Base-by-base conservation (phyloP, 768 basidiomycete species). In the Rhizopogon sp. region DNA sequence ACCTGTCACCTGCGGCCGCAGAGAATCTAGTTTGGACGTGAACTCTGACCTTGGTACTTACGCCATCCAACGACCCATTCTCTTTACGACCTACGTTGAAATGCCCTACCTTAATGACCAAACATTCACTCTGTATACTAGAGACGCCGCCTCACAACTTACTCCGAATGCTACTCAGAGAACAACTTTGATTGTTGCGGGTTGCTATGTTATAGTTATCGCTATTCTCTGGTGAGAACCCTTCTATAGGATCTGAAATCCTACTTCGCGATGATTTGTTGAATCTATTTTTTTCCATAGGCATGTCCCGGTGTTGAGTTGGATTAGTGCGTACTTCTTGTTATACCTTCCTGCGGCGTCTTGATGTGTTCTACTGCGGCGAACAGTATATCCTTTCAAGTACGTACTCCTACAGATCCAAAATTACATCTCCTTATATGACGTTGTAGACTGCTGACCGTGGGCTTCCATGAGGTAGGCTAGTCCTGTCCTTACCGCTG, bases 311-410 rank as follows among this genome's bases (percentile, higher is more conserved):
- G 74, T 81, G 62, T 69, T 93, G 58, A 87, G 82, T 53, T 71
- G 75, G 59, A 83, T 93, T 60, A 83, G 91, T 91, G 62, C 78
- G 88, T 80, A 14, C 35, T 43, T 41, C 28, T 39, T 50, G 31
- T 17, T 14, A 16, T 37, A 46, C 43, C 11, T 54, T 41, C 31
- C 14, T 51, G 13, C 11, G 7, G 28, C 22, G 49, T 60, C 17
- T 52, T 37, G 17, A 46, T 43, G 17, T 52, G 14, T 6, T 44
- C 53, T 68, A 42, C 64, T 25, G 35, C 39, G 16, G 35, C 39
- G 16, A 53, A 43, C 50, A 93, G 90, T 93, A 65, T 93, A 93
- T 68, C 92, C 91, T 5, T 93, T 93, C 81, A 93, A 93, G 91
- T 91, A 71, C 71, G 84, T 68, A 9, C 22, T 37, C 47, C 20